Base-by-base conservation (phyloP, 768 basidiomycete species). In the Tephrocybe sp. region DNA sequence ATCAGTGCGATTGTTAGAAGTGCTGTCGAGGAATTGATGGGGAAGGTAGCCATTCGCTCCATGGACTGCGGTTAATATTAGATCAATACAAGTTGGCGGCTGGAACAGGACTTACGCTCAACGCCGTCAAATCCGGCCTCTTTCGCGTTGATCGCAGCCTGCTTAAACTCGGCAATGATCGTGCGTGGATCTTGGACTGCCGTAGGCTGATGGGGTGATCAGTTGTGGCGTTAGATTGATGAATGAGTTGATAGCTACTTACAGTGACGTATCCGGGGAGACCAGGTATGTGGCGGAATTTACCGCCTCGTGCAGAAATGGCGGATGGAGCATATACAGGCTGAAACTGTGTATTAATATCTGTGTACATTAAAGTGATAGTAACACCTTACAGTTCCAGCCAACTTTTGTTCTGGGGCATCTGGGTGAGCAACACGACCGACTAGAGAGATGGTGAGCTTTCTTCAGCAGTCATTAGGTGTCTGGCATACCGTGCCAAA, bases 51-150 rank as follows among this genome's bases (percentile, higher is more conserved):
- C 77, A 47, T 69, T 70, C 9, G 74, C 74, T 13, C 70, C 69
- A 43, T 73, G 72, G 58, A 82, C 63, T 77, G 33, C 1, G 43
- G 8, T 17, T 17, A 48, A 22, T n/a, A 49, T 7, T 46, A n/a
- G 14, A 20, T 8, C 17, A 35, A 39, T 32, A 51, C 23, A 17
- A 42, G 3, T 14, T 33, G 2, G n/a, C n/a, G 3, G 20, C 19
- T 30, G 31, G 20, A 31, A 48, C 9, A 16, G 2, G 56, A 38
- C 70, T 47, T 59, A 75, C 75, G 49, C 64, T 82, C 79, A 22
- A 80, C 72, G 4, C 79, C 79, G 55, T 83, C 80, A 56, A 80
- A 81, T 2, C 80, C 81, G n/a, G 77, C 77, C 45, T 69, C 67
- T 39, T 76, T 76, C 1, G 79, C 78, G 40, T 76, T 75, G 26